Conservation (phyloP, 306 rosid genomes). For the Pachyrhizus erosus region DNA sequence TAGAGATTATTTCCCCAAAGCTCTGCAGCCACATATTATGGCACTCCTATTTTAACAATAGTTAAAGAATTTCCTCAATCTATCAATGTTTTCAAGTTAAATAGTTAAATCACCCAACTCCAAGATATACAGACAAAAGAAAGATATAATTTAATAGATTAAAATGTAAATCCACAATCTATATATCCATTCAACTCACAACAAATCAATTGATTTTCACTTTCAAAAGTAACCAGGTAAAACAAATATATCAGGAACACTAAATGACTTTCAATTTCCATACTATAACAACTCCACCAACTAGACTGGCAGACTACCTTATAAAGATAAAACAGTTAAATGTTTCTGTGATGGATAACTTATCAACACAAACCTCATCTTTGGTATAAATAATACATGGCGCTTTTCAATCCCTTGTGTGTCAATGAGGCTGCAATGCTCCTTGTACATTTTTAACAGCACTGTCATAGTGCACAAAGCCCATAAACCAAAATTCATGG, state of each 20-base stretch:
- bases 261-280: constrained; percentile 13
- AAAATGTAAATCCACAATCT: neutral
- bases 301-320: constrained; percentile 12
- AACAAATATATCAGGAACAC: constrained; percentile 19
- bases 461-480: constrained; percentile 83
- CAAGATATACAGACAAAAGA: neutral
- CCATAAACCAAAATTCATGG: constrained; percentile 99
- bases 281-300: constrained; percentile 39
- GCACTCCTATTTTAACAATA: no score
- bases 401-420: constrained; percentile 17
- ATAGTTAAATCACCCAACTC: neutral
- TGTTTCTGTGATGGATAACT: constrained; percentile 26
- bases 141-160: neutral
- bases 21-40: no score
- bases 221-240: constrained; percentile 36
- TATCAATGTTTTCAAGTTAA: no score
- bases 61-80: no score
- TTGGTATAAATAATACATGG: constrained; percentile 29
- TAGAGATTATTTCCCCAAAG: no score
- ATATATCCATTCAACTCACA: constrained; percentile 37
- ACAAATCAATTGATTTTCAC: constrained; percentile 25
- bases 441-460: constrained; percentile 84
- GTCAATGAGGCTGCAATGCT: constrained; percentile 62
- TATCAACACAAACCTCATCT: constrained; percentile 42
- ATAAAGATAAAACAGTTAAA: constrained; percentile 33